Conservation (phyloP, 805 yeast species). For the Spathaspora hagerdaliae region DNA sequence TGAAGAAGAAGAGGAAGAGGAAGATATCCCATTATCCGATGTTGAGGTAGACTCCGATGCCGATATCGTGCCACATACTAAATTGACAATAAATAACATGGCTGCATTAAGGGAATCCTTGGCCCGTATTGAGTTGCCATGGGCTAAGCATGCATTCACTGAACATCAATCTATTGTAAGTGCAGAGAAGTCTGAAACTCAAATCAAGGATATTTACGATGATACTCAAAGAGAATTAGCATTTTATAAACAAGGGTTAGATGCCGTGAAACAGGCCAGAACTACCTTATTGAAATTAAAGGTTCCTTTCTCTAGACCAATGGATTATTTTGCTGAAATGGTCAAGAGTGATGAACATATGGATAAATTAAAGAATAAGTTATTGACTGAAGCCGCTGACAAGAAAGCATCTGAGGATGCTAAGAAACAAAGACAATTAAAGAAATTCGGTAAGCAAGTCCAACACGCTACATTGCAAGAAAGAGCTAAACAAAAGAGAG, state of each 20-base stretch:
- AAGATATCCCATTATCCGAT: constrained; percentile 84
- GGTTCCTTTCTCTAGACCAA: constrained; percentile 88
- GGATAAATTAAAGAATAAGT: constrained; percentile 84
- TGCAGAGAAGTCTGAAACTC: constrained; percentile 53
- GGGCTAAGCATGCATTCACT: constrained; percentile 64
- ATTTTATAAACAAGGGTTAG: constrained; percentile 90
- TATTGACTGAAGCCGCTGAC: constrained; percentile 73
- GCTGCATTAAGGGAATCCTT: constrained; percentile 75
- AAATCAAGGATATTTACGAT: constrained; percentile 84
- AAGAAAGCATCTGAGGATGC: constrained; percentile 93
- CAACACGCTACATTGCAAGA: constrained; percentile 90
- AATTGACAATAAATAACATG: constrained; percentile 79
- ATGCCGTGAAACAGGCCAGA: constrained; percentile 75
- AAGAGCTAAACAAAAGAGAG: constrained; percentile 89
- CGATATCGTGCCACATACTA: constrained; percentile 88
- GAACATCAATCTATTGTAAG: constrained; percentile 80
- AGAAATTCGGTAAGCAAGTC: constrained; percentile 97
- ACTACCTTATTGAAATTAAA: constrained; percentile 60
- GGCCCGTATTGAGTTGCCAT: constrained; percentile 63
- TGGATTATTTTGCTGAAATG: constrained; percentile 98
- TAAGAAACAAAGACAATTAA: constrained; percentile 86
- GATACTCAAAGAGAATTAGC: constrained; percentile 95
- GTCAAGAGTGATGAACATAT: constrained; percentile 96
- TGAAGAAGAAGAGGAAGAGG: constrained; percentile 57
- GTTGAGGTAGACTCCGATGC: constrained; percentile 93